Evolutionary conservation across 345 rosid genomes (phyloP).

Genomic region (Hypericum perforatum): DNA sequence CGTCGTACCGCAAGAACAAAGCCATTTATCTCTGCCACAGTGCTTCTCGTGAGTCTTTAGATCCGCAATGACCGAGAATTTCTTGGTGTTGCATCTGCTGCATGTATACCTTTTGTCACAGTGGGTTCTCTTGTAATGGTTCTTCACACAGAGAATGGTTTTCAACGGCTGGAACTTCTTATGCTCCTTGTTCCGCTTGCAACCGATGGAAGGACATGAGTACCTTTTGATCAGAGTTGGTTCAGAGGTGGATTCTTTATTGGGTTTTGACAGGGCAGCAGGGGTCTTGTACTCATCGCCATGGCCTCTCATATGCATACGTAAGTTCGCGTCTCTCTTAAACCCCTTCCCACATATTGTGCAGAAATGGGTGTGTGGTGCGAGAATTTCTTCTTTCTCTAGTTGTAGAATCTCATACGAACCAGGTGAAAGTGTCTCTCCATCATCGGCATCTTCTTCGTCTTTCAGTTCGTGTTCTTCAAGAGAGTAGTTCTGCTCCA

Average conservation of each 20-base stretch:
- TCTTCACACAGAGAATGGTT: slow-evolving; percentile 82
- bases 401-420: slow-evolving; percentile 85
- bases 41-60: slow-evolving; percentile 98
- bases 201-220: slow-evolving; percentile 86
- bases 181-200: slow-evolving; percentile 97
- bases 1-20: slow-evolving; percentile 94
- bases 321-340: slow-evolving; percentile 87
- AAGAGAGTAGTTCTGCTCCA: slow-evolving; percentile 30
- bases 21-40: slow-evolving; percentile 95
- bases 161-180: slow-evolving; percentile 94
- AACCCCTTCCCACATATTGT: slow-evolving; percentile 96
- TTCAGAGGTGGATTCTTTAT: slow-evolving; percentile 56
- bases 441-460: slow-evolving; percentile 89
- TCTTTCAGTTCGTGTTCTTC: slow-evolving; percentile 80
- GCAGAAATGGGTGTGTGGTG: slow-evolving; percentile 97
- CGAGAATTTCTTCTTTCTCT: slow-evolving; percentile 95
- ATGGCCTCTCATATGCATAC: slow-evolving; percentile 99
- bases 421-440: slow-evolving; percentile 88
- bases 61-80: slow-evolving; percentile 88
- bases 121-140: slow-evolving; percentile 93
- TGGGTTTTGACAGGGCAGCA: slow-evolving; percentile 86
- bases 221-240: slow-evolving; percentile 72
- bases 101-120: slow-evolving; percentile 90
- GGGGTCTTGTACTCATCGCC: slow-evolving; percentile 95
- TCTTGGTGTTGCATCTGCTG: slow-evolving; percentile 90